Evolutionary conservation across 176 grass and related monocot genomes (phyloP).

Genomic region (Hyparrhenia diplandra): DNA sequence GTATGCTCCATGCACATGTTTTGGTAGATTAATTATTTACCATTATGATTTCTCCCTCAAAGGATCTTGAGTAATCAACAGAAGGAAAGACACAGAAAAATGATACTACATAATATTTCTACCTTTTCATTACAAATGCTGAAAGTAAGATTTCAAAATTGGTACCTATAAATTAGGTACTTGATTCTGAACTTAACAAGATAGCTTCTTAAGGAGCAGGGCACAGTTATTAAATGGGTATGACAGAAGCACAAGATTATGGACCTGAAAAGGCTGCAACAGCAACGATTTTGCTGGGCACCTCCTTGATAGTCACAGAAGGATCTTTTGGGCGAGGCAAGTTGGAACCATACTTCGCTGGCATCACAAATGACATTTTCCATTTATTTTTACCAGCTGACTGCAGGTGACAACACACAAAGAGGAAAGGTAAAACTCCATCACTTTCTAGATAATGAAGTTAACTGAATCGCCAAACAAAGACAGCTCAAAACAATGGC

Average conservation of each 20-base stretch:
- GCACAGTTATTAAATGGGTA: neutral
- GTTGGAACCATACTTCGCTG: slow-evolving; percentile 74
- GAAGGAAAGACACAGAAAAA: neutral
- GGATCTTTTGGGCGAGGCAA: slow-evolving; percentile 75
- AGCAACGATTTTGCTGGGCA: slow-evolving; percentile 66
- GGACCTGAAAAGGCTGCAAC: slow-evolving; percentile 72
- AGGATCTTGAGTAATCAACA: neutral
- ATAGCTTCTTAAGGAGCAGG: neutral
- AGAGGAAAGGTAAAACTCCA: slow-evolving; percentile 1
- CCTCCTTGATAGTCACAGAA: slow-evolving; percentile 75
- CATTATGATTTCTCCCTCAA: no score
- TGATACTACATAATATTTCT: neutral
- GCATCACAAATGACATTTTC: slow-evolving; percentile 98
- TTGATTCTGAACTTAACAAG: slow-evolving; percentile 1
- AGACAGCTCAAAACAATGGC: slow-evolving; percentile 9
- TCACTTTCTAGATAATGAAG: neutral
- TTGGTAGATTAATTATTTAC: neutral
- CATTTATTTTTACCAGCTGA: slow-evolving; percentile 46
- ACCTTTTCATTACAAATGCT: neutral
- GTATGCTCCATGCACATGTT: neutral
- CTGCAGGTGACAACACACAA: slow-evolving; percentile 21
- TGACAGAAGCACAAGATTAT: neutral
- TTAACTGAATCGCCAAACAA: neutral
- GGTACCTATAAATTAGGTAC: neutral
- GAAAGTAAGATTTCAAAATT: neutral